These are phyloP conservation scores for Saturnispora gosingensis DNA, from an alignment of 805 yeast species.

Conservation along the genomic window DNA sequence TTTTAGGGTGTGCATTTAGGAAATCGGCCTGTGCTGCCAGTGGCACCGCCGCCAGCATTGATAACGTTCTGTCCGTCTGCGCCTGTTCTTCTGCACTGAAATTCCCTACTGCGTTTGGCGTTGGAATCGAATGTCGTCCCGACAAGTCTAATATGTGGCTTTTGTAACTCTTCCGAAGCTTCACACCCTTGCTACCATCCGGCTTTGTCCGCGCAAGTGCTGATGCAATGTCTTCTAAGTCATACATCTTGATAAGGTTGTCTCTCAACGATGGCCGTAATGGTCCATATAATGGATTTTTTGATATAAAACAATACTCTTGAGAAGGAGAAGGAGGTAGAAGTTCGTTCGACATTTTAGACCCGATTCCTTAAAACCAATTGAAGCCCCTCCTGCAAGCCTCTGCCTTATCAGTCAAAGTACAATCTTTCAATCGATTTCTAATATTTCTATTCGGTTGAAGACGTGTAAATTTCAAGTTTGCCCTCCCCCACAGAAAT, in stretches of 20 bases:
- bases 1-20: conserved; percentile 24
- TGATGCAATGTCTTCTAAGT: conserved; percentile 55
- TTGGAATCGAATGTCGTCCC: conserved; percentile 66
- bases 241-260: conserved; percentile 62
- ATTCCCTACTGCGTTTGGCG: conserved; percentile 10
- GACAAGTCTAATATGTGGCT: conserved; percentile 84
- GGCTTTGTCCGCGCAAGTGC: conserved; percentile 82
- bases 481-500: too few species aligned
- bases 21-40: conserved; percentile 29
- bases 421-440: not conserved
- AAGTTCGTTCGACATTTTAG: not conserved
- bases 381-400: not conserved
- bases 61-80: conserved; percentile 26
- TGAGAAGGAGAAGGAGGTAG: conserved; percentile 1
- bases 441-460: not conserved
- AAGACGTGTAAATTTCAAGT: too few species aligned
- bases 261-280: conserved; percentile 62
- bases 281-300: conserved; percentile 27
- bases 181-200: conserved; percentile 86
- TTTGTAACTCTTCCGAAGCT: conserved; percentile 88
- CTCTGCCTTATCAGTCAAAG: not conserved
- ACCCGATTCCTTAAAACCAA: not conserved
- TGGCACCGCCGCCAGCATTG: conserved; percentile 30
- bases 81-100: conserved; percentile 2
- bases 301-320: conserved; percentile 26